phyloP scores from a whole-genome alignment of 2,329 filamentous ascomycete genomes.

The Diaporthe amygdali region DNA sequence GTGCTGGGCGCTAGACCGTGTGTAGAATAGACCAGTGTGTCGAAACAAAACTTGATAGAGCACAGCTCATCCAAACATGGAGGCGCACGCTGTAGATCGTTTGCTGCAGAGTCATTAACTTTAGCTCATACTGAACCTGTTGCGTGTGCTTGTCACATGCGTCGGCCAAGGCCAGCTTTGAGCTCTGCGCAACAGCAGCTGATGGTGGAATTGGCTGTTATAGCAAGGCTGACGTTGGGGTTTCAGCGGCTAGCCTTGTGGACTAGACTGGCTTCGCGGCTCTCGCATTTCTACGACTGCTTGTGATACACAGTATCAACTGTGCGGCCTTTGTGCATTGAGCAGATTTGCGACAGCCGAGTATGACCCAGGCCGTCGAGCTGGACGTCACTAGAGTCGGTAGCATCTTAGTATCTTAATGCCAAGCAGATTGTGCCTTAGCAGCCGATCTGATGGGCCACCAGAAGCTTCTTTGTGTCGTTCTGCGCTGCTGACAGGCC shows the following conservation, averaged over 20 bases:
- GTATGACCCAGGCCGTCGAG: neutral
- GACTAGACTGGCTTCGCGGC: neutral
- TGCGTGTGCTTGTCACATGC: neutral
- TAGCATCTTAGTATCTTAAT: neutral
- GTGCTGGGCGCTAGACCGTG: neutral
- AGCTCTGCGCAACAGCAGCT: neutral
- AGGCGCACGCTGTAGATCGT: neutral
- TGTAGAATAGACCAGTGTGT: neutral
- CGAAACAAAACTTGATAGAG: conserved; percentile 4
- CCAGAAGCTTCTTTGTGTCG: conserved; percentile 13
- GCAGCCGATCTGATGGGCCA: neutral
- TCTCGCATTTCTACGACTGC: neutral
- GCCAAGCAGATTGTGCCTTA: neutral
- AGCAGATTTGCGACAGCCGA: neutral
- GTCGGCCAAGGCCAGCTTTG: neutral
- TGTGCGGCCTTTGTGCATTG: neutral
- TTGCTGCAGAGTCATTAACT: neutral
- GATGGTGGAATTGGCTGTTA: neutral
- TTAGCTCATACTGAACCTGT: neutral
- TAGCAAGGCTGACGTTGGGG: neutral
- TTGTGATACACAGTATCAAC: neutral
- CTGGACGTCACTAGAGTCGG: neutral
- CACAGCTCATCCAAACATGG: neutral
- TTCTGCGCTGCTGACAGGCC: neutral
- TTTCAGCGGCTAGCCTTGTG: neutral